phyloP scores from a whole-genome alignment of 768 basidiomycete genomes.

The Leccinum barrowsii region DNA sequence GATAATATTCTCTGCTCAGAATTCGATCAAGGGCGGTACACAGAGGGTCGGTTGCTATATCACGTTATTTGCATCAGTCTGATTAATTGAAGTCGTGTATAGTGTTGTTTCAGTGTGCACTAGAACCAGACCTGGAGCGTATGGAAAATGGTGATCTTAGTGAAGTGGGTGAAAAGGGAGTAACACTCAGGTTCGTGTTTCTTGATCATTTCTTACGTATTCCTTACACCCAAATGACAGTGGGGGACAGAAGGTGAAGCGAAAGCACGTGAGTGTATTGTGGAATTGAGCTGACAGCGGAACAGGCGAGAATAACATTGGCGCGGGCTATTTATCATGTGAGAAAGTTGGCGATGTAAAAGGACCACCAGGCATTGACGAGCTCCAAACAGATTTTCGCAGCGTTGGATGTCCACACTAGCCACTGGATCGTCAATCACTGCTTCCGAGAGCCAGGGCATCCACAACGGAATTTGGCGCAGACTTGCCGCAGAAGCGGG shows the following conservation, averaged over 20 bases:
- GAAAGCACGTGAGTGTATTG: neutral
- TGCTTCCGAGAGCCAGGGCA: neutral
- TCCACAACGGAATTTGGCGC: conserved; percentile 24
- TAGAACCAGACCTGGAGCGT: conserved; percentile 41
- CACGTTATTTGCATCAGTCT: neutral
- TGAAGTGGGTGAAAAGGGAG: conserved; percentile 69
- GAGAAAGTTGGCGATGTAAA: neutral
- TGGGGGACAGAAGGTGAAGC: conserved; percentile 12
- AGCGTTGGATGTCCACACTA: conserved; percentile 55
- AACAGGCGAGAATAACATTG: conserved; percentile 46
- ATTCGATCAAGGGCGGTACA: neutral
- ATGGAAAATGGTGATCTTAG: conserved; percentile 61
- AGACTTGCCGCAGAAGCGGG: conserved; percentile 12
- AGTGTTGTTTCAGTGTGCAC: conserved; percentile 38
- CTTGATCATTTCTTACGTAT: neutral
- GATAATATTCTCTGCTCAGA: conserved; percentile 8
- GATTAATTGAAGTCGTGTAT: neutral
- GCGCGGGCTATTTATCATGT: conserved; percentile 61
- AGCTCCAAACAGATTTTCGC: conserved; percentile 36
- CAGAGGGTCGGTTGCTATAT: neutral
- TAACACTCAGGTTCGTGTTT: conserved; percentile 42
- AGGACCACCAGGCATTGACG: neutral
- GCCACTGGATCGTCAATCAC: conserved; percentile 36
- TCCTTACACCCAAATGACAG: neutral
- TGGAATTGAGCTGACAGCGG: neutral